Percentiles rank a stretch among this genome's conserved stretches.
Evolutionary conservation across 1,284 basidiomycete genomes (phyloP).

Genomic region (Schizophyllum commune): DNA sequence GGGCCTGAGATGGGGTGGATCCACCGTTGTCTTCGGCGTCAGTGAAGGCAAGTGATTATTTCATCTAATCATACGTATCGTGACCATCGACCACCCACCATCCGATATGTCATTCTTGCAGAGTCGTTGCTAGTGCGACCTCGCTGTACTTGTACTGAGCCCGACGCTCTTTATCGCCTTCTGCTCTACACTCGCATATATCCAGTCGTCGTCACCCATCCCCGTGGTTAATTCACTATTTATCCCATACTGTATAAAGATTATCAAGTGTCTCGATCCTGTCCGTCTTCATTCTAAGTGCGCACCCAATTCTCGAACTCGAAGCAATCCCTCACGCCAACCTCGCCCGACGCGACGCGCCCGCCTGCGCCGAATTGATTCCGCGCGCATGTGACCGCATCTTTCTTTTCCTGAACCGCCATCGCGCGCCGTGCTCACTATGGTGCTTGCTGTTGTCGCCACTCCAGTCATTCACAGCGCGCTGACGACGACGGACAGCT

Average conservation of each 20-base stretch:
- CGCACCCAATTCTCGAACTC: too few species aligned
- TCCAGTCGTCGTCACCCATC: not conserved
- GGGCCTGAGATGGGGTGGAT: not conserved
- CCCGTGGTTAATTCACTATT: too few species aligned
- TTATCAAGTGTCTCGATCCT: not conserved
- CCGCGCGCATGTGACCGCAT: not conserved
- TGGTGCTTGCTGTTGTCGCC: not conserved
- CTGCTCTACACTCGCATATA: not conserved
- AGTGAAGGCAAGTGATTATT: not conserved
- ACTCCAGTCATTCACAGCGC: not conserved
- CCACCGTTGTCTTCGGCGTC: not conserved
- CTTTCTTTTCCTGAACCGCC: not conserved
- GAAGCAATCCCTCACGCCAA: too few species aligned
- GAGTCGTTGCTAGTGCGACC: too few species aligned
- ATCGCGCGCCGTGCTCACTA: not conserved
- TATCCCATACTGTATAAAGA: too few species aligned
- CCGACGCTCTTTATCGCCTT: not conserved
- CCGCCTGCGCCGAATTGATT: not conserved
- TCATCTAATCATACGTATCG: not conserved
- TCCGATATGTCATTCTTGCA: too few species aligned
- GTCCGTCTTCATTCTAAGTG: not conserved
- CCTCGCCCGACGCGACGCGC: too few species aligned
- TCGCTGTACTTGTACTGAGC: not conserved
- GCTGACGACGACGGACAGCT: constrained; percentile 41
- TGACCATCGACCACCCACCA: too few species aligned